Evolutionary conservation across 2,329 filamentous ascomycete genomes (phyloP).

Genomic region (Nemania diffusa): DNA sequence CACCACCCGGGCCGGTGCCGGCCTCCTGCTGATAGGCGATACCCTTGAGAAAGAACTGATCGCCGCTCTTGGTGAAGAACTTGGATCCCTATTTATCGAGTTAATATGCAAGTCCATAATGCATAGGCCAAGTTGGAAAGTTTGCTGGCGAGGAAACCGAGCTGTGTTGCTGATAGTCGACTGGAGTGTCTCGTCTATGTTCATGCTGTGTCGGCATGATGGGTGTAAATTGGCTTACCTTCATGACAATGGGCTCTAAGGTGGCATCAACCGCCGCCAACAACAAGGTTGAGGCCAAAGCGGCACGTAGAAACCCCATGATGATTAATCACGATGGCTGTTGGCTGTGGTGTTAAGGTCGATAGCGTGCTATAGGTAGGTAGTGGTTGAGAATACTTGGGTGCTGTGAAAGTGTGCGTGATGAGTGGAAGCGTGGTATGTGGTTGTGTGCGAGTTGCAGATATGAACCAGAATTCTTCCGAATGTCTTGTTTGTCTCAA

Average conservation of each 20-base stretch:
- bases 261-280: conserved; percentile 44
- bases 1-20: conserved; percentile 56
- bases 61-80: conserved; percentile 76
- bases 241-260: conserved; percentile 49
- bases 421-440: not conserved
- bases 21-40: conserved; percentile 80
- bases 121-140: not conserved
- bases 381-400: not conserved
- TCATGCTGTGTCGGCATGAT: not conserved
- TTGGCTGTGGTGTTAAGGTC: not conserved
- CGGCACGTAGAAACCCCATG: conserved; percentile 48
- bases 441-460: not conserved
- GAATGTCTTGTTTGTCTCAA: conserved; percentile 17
- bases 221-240: conserved; percentile 38
- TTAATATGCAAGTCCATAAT: conserved; percentile 18
- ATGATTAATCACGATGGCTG: conserved; percentile 4
- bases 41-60: conserved; percentile 71
- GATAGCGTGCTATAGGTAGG: not conserved
- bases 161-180: not conserved
- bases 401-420: conserved; percentile 4
- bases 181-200: not conserved
- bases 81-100: conserved; percentile 44
- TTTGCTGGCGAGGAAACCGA: not conserved
- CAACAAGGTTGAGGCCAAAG: conserved; percentile 45
- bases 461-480: conserved; percentile 15